Evolutionary conservation across 2,329 filamentous ascomycete genomes (phyloP).

Genomic region (Botrytis fragariae): DNA sequence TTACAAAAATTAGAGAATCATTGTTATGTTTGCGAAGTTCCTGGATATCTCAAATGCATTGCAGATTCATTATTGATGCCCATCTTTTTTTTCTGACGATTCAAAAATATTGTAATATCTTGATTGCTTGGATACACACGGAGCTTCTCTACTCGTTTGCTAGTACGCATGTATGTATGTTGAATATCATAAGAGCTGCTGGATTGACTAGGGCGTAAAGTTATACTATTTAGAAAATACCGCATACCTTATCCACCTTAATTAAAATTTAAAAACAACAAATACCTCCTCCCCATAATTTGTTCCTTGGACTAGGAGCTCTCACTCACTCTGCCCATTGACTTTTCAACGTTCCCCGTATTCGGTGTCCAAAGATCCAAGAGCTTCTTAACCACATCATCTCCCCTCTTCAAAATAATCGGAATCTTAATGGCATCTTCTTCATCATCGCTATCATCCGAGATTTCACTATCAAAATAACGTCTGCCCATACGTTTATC

Average conservation of each 20-base stretch:
- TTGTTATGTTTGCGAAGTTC: background rate
- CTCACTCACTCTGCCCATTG: background rate
- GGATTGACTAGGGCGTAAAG: background rate
- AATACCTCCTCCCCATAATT: background rate
- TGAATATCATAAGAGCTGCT: background rate
- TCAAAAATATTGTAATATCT: background rate
- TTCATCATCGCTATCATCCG: constrained; percentile 19
- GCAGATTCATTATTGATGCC: background rate
- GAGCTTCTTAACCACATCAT: constrained; percentile 26
- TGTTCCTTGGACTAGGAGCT: background rate
- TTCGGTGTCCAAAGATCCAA: constrained; percentile 26
- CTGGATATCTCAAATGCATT: background rate
- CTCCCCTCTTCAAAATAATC: constrained; percentile 23
- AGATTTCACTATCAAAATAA: background rate
- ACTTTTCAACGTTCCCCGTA: background rate
- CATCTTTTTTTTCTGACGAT: background rate
- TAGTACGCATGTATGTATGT: background rate
- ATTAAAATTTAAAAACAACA: background rate
- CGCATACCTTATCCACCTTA: background rate
- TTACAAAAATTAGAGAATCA: background rate
- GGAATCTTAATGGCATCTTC: constrained; percentile 23
- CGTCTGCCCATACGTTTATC: background rate
- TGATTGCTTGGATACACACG: background rate
- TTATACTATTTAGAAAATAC: background rate
- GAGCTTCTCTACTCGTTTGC: background rate